Conservation (phyloP, 768 basidiomycete genomes). For the Pleurotus cornucopiae region DNA sequence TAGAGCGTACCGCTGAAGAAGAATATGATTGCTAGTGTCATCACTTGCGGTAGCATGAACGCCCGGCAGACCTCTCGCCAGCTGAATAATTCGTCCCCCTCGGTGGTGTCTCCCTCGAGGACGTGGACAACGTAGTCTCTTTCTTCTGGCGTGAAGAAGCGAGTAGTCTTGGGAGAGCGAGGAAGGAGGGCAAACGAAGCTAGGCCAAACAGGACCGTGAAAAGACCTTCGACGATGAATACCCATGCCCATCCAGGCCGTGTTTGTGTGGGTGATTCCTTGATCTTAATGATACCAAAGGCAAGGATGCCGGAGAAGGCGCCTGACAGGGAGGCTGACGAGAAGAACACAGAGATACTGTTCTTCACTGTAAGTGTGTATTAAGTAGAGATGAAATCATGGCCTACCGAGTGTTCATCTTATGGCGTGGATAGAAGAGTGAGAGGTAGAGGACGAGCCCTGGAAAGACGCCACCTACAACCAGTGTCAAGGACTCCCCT, state of each 20-base stretch:
- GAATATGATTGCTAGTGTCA: constrained; percentile 42
- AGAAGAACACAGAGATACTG: constrained; percentile 48
- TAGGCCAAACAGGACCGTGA: constrained; percentile 57
- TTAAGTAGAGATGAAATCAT: too few species aligned
- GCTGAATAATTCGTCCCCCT: constrained; percentile 39
- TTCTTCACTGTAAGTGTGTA: too few species aligned
- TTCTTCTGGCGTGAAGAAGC: constrained; percentile 49
- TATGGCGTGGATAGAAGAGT: constrained; percentile 48
- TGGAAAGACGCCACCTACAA: constrained; percentile 42
- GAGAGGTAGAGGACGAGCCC: constrained; percentile 58
- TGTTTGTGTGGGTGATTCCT: too few species aligned
- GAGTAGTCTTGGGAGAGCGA: constrained; percentile 31
- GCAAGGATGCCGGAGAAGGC: constrained; percentile 71
- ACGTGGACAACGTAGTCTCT: constrained; percentile 38
- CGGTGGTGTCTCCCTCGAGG: constrained; percentile 33
- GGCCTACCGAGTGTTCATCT: constrained; percentile 30
- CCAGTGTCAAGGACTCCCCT: too few species aligned
- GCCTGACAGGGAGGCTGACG: constrained; percentile 52
- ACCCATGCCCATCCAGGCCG: constrained; percentile 12
- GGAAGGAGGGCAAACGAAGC: constrained; percentile 24
- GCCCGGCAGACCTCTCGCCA: constrained; percentile 52
- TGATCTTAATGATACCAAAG: constrained; percentile 43
- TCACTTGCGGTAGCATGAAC: constrained; percentile 49
- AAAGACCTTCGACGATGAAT: constrained; percentile 43
- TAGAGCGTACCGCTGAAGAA: constrained; percentile 46